Conservation (phyloP, 805 yeast species). For the Candida chauliodis region DNA sequence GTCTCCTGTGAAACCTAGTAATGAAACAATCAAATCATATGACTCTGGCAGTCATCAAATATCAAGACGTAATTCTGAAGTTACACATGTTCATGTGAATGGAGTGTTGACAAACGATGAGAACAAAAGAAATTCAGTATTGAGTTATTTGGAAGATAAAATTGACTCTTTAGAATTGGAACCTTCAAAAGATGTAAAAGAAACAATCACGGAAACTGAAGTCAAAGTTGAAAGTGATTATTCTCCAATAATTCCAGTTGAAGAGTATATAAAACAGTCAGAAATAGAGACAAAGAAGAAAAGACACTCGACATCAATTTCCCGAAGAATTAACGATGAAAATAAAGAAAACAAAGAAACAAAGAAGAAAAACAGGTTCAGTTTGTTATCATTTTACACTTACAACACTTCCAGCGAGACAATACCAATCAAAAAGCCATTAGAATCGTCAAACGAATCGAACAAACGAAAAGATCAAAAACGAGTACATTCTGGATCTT, state of each 20-base stretch:
- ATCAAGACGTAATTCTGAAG: conserved; percentile 37
- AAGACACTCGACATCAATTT: conserved; percentile 1
- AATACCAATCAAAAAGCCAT: conserved; percentile 19
- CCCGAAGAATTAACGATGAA: conserved; percentile 7
- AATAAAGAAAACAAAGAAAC: conserved; percentile 20
- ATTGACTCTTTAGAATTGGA: conserved; percentile 41
- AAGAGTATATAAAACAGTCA: conserved; percentile 10
- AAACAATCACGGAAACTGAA: neutral
- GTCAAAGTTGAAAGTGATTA: conserved; percentile 5
- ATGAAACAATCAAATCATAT: conserved; percentile 10
- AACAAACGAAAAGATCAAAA: conserved; percentile 24
- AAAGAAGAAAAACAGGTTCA: conserved; percentile 41
- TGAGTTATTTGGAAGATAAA: conserved; percentile 42
- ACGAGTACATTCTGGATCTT: conserved; percentile 25
- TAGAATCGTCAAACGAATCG: conserved; percentile 30
- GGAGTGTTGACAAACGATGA: conserved; percentile 36
- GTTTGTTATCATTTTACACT: conserved; percentile 40
- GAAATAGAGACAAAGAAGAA: neutral
- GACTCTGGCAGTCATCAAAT: conserved; percentile 10
- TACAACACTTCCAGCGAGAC: conserved; percentile 21
- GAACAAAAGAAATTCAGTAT: conserved; percentile 33
- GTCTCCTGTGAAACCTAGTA: conserved; percentile 33
- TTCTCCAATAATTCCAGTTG: conserved; percentile 10
- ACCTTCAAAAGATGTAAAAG: conserved; percentile 10
- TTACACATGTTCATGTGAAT: conserved; percentile 41